Conservation (phyloP, 768 basidiomycete genomes). For the Amanita exitialis region DNA sequence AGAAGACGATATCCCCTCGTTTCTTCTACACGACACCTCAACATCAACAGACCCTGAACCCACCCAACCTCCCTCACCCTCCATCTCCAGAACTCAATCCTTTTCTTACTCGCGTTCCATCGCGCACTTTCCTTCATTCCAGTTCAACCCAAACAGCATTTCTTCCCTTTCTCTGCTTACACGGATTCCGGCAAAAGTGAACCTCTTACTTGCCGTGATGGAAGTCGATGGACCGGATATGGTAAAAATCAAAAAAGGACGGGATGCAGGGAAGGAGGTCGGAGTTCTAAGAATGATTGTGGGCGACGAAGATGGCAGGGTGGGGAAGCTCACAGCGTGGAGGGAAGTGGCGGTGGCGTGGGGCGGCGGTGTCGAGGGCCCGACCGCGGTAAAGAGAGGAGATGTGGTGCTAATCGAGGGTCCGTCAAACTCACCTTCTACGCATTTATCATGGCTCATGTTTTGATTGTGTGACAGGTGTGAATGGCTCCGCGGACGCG, state of each 20-base stretch:
- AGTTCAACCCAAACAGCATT: slow-evolving; percentile 57
- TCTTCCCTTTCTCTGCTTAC: slow-evolving; percentile 36
- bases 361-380: slow-evolving; percentile 36
- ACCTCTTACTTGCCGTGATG: slow-evolving; percentile 52
- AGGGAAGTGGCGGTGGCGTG: slow-evolving; percentile 64
- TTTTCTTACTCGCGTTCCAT: slow-evolving; percentile 37
- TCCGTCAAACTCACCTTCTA: slow-evolving; percentile 20
- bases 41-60: neutral
- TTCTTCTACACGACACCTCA: slow-evolving; percentile 12
- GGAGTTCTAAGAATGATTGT: slow-evolving; percentile 61
- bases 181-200: slow-evolving; percentile 31
- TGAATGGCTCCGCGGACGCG: slow-evolving; percentile 37
- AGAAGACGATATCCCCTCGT: slow-evolving; percentile 15
- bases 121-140: slow-evolving; percentile 61
- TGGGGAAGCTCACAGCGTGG: slow-evolving; percentile 74
- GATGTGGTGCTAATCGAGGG: slow-evolving; percentile 67
- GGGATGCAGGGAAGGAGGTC: slow-evolving; percentile 61
- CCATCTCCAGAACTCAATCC: slow-evolving; percentile 9
- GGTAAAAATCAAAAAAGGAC: slow-evolving; percentile 57
- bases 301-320: slow-evolving; percentile 59
- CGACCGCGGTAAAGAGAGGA: slow-evolving; percentile 47
- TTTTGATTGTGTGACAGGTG: slow-evolving; percentile 28
- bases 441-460: neutral
- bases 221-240: slow-evolving; percentile 73
- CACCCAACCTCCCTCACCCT: slow-evolving; percentile 12